phyloP scores from a whole-genome alignment of 176 grass and related monocot species.

The Avena atlantica region DNA sequence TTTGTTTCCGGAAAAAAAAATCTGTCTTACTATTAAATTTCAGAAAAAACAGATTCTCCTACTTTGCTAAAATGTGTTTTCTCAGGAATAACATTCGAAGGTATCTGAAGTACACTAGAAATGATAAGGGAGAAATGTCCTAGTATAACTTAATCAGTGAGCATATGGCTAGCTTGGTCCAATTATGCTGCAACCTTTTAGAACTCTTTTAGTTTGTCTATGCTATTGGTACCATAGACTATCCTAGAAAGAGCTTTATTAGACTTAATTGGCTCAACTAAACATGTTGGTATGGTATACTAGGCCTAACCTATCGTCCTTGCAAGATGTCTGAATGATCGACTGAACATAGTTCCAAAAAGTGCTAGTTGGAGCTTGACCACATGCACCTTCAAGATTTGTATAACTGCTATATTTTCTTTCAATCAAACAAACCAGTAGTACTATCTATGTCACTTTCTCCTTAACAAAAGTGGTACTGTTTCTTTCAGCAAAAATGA shows the following conservation, averaged over 20 bases:
- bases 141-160: background rate
- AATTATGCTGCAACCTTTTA: background rate
- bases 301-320: slow-evolving; percentile 21
- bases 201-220: slow-evolving; percentile 16
- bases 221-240: background rate
- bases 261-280: background rate
- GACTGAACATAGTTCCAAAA: slow-evolving; percentile 45
- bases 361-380: background rate
- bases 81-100: background rate
- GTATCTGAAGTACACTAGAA: background rate
- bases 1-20: background rate
- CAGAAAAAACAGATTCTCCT: background rate
- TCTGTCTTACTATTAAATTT: background rate
- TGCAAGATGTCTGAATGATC: slow-evolving; percentile 26
- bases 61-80: background rate
- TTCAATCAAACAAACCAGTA: background rate
- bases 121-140: background rate
- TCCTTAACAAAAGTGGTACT: background rate
- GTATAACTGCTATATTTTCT: background rate
- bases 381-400: slow-evolving; percentile 6
- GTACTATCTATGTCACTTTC: background rate
- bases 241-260: background rate
- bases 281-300: background rate
- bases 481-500: slow-evolving; percentile 12
- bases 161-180: slow-evolving; percentile 1